phyloP scores from a whole-genome alignment of 768 basidiomycete genomes.

The Asterophora parasitica region DNA sequence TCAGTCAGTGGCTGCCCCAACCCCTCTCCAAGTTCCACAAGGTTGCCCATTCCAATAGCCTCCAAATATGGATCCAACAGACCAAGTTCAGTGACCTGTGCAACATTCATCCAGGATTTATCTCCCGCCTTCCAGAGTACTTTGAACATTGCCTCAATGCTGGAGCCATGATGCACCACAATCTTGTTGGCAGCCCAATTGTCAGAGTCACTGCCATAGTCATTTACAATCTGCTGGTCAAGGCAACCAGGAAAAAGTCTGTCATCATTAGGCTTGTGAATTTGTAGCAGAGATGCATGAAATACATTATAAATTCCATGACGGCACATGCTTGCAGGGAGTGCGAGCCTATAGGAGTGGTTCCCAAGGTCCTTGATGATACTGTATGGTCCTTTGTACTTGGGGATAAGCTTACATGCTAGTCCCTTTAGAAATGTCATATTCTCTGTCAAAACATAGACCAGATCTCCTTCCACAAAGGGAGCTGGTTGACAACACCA shows the following conservation, averaged over 20 bases:
- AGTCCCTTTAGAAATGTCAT: constrained; percentile 1
- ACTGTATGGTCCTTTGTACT: neutral
- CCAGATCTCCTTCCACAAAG: neutral
- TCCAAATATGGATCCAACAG: constrained; percentile 2
- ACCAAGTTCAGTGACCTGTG: neutral
- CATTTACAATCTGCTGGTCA: neutral
- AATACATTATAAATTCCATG: constrained; percentile 23
- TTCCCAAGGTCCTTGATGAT: neutral
- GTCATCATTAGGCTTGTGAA: constrained; percentile 23
- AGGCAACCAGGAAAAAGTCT: constrained; percentile 20
- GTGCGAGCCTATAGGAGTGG: constrained; percentile 13
- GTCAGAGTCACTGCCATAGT: neutral
- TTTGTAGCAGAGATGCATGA: constrained; percentile 24
- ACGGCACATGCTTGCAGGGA: constrained; percentile 9
- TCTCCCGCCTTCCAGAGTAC: constrained; percentile 4
- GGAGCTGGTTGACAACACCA: neutral
- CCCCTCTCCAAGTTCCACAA: neutral
- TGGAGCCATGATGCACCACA: neutral
- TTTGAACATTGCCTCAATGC: neutral
- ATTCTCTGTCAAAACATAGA: constrained; percentile 4
- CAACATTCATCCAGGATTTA: constrained; percentile 1
- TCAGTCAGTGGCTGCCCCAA: neutral
- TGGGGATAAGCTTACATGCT: neutral
- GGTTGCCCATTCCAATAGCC: neutral
- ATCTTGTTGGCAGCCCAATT: constrained; percentile 6